These are phyloP conservation scores for Phoma sp. DNA, from an alignment of 2,329 filamentous ascomycete genomes.

Conservation along the genomic window DNA sequence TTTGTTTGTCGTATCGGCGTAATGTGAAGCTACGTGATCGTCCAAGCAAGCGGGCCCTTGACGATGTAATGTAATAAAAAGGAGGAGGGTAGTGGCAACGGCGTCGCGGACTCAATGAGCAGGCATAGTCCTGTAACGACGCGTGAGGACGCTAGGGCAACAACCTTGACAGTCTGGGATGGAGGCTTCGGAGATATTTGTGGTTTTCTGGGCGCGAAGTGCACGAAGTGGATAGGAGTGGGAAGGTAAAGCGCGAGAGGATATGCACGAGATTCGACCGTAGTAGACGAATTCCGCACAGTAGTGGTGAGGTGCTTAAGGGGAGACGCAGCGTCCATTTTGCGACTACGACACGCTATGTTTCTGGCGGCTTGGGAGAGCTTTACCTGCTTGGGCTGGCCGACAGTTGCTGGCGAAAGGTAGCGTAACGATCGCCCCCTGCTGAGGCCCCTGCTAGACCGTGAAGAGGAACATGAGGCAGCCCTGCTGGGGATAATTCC, in stretches of 20 bases:
- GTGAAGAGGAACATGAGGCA: conserved; percentile 29
- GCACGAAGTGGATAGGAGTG: conserved; percentile 20
- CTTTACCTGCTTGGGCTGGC: conserved; percentile 14
- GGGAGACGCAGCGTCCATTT: conserved; percentile 27
- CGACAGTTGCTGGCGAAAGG: conserved; percentile 28
- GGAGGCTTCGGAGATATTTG: conserved; percentile 31
- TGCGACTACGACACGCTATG: conserved; percentile 39
- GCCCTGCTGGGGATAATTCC: conserved; percentile 39
- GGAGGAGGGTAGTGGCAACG: conserved; percentile 22
- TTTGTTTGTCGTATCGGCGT: conserved; percentile 30
- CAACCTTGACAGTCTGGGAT: conserved; percentile 23
- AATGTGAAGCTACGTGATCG: conserved; percentile 34
- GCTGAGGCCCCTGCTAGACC: conserved; percentile 29
- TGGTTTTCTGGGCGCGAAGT: conserved; percentile 22
- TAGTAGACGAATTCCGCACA: conserved; percentile 21
- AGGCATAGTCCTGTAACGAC: conserved; percentile 34
- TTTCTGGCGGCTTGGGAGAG: conserved; percentile 19
- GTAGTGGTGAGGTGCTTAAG: conserved; percentile 28
- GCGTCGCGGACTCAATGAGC: conserved; percentile 35
- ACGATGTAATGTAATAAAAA: conserved; percentile 36
- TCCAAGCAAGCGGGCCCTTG: conserved; percentile 31
- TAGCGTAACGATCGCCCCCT: conserved; percentile 43
- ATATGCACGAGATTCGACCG: conserved; percentile 35
- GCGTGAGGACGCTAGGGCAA: conserved; percentile 28
- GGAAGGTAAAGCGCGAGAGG: conserved; percentile 32